These are phyloP conservation scores for Paraphoma sp. DNA, from an alignment of 2,329 filamentous ascomycete genomes.

Conservation along the genomic window DNA sequence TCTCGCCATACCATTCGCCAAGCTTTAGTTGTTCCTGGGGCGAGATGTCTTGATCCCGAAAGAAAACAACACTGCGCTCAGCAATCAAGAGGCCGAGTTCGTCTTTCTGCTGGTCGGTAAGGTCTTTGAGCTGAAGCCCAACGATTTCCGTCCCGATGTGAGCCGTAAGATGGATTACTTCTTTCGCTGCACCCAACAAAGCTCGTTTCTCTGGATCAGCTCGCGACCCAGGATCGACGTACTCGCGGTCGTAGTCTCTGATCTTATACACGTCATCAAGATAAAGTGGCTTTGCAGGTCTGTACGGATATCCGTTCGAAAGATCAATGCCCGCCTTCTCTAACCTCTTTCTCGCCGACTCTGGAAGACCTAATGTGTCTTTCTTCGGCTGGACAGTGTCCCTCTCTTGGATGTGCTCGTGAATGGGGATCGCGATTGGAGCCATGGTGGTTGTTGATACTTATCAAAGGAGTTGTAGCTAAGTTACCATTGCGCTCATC, in stretches of 20 bases:
- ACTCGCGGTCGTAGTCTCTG: constrained; percentile 53
- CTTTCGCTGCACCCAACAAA: constrained; percentile 51
- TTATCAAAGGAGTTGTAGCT: no score
- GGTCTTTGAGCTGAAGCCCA: constrained; percentile 56
- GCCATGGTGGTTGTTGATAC: constrained; percentile 52
- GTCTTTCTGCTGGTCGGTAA: constrained; percentile 57
- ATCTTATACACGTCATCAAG: constrained; percentile 74
- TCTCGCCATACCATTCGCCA: constrained; percentile 54
- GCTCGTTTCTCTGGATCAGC: constrained; percentile 58
- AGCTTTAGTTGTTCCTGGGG: constrained; percentile 41
- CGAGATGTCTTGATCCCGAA: constrained; percentile 57
- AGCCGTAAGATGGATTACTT: constrained; percentile 41
- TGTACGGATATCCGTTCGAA: constrained; percentile 73
- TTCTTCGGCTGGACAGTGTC: constrained; percentile 69
- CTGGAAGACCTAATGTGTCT: constrained; percentile 69
- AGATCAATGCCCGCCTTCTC: constrained; percentile 74
- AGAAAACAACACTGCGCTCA: constrained; percentile 56
- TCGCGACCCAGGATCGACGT: constrained; percentile 52
- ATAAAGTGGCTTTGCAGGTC: constrained; percentile 70
- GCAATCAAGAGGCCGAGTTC: constrained; percentile 55
- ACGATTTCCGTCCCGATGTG: constrained; percentile 48
- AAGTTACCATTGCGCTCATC: neutral
- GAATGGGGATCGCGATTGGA: constrained; percentile 62
- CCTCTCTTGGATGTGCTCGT: constrained; percentile 59
- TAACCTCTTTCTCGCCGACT: constrained; percentile 62